These are phyloP conservation scores for Diaporthe sp. DNA, from an alignment of 2,329 filamentous ascomycete genomes.

Conservation along the genomic window DNA sequence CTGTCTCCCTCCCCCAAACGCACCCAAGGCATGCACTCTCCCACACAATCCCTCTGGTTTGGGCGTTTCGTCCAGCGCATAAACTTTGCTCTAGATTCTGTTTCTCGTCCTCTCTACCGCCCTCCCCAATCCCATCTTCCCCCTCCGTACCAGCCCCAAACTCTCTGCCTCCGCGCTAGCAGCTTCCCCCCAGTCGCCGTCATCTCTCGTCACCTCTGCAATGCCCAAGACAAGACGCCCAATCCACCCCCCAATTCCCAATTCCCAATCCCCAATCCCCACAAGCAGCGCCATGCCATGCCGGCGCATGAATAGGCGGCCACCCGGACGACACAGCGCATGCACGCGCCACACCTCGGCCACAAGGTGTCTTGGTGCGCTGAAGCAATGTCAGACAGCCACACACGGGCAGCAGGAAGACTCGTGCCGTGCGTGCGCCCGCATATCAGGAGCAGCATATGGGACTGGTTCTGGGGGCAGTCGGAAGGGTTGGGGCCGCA, in stretches of 20 bases:
- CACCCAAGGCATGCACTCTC: neutral
- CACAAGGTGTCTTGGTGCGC: neutral
- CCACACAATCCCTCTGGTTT: neutral
- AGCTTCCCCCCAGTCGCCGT: neutral
- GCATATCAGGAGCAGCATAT: neutral
- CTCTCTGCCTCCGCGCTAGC: neutral
- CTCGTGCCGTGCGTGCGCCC: neutral
- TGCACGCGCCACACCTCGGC: constrained; percentile 17
- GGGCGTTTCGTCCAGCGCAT: constrained; percentile 19
- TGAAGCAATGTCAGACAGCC: neutral
- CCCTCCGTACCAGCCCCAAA: constrained; percentile 6
- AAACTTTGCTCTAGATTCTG: constrained; percentile 5
- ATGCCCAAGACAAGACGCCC: neutral
- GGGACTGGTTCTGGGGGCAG: neutral
- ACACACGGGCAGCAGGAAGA: neutral
- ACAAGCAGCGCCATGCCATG: constrained; percentile 14
- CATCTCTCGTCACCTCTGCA: neutral
- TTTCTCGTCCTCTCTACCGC: neutral
- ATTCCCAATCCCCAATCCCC: neutral
- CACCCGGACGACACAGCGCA: neutral
- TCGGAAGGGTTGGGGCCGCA: neutral
- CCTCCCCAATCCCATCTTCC: neutral
- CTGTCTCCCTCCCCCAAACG: neutral
- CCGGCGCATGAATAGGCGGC: constrained; percentile 23
- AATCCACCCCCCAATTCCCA: neutral